These are phyloP conservation scores for Boletus sp. DNA, from an alignment of 768 basidiomycete species.

Conservation along the genomic window DNA sequence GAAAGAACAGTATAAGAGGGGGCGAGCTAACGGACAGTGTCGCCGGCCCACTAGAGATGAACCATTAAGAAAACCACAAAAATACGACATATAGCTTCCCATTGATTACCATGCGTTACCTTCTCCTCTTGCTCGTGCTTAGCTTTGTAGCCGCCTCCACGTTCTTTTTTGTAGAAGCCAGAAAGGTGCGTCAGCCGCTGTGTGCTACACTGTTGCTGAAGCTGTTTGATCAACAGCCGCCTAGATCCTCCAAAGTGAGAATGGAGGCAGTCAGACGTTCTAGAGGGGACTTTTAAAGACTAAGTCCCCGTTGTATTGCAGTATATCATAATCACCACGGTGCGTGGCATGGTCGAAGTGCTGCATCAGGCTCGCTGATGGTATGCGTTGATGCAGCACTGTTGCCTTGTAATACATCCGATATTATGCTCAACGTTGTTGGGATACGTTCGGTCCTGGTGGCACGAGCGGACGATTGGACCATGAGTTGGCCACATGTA, in stretches of 20 bases:
- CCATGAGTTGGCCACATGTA: not conserved
- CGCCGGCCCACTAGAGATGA: constrained; percentile 30
- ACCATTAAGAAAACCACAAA: constrained; percentile 19
- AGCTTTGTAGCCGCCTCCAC: constrained; percentile 29
- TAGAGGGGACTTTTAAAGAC: constrained; percentile 26
- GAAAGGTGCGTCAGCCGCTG: constrained; percentile 20
- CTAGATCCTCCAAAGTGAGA: constrained; percentile 15
- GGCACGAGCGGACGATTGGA: not conserved
- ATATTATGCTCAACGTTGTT: too few species aligned
- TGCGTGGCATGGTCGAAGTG: not conserved
- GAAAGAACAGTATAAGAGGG: constrained; percentile 28
- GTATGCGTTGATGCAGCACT: not conserved
- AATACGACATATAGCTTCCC: not conserved
- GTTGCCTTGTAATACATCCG: constrained; percentile 13
- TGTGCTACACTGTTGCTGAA: constrained; percentile 4
- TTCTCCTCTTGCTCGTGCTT: constrained; percentile 29
- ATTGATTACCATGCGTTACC: constrained; percentile 22
- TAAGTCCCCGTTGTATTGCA: constrained; percentile 25
- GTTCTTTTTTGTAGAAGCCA: constrained; percentile 31
- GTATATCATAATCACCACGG: constrained; percentile 26
- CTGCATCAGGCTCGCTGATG: not conserved
- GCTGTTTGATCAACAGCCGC: constrained; percentile 14
- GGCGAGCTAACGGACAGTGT: not conserved
- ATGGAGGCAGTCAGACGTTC: constrained; percentile 1
- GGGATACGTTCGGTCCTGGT: constrained; percentile 10